These are phyloP conservation scores for Phlebiopsis gigantea DNA, from an alignment of 768 basidiomycete species.

Conservation along the genomic window DNA sequence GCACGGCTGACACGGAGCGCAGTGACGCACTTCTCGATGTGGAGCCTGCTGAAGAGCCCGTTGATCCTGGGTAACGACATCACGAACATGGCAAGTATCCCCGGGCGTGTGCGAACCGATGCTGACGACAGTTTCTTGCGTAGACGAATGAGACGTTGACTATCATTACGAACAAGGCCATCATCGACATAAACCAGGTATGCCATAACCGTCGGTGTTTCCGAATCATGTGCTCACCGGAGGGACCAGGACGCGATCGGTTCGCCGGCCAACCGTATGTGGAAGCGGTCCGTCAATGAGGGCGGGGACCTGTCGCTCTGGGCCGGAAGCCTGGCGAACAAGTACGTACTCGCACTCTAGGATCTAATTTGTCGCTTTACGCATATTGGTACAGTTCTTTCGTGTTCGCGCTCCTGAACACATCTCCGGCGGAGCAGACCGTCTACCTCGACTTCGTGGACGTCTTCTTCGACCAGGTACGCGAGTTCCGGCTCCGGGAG, in stretches of 20 bases:
- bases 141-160: slow-evolving; percentile 30
- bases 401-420: slow-evolving; percentile 33
- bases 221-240: background rate
- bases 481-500: no score
- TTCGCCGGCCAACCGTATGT: slow-evolving; percentile 28
- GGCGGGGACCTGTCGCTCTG: slow-evolving; percentile 31
- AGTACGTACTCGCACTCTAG: slow-evolving; percentile 17
- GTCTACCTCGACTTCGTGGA: slow-evolving; percentile 26
- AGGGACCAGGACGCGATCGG: slow-evolving; percentile 25
- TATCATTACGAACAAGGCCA: slow-evolving; percentile 34
- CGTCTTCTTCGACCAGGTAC: slow-evolving; percentile 30
- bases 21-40: slow-evolving; percentile 38
- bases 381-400: slow-evolving; percentile 16
- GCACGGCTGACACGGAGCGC: background rate
- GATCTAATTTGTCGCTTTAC: background rate
- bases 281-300: slow-evolving; percentile 24
- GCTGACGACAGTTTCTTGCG: background rate
- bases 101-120: background rate
- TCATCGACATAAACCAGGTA: slow-evolving; percentile 29
- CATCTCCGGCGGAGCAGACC: slow-evolving; percentile 25
- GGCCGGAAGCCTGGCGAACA: slow-evolving; percentile 27
- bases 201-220: background rate
- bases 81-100: slow-evolving; percentile 27
- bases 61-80: slow-evolving; percentile 38
- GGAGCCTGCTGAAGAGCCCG: slow-evolving; percentile 37